phyloP scores from a whole-genome alignment of 352 stramenopile species.

The Phytophthora megakarya region DNA sequence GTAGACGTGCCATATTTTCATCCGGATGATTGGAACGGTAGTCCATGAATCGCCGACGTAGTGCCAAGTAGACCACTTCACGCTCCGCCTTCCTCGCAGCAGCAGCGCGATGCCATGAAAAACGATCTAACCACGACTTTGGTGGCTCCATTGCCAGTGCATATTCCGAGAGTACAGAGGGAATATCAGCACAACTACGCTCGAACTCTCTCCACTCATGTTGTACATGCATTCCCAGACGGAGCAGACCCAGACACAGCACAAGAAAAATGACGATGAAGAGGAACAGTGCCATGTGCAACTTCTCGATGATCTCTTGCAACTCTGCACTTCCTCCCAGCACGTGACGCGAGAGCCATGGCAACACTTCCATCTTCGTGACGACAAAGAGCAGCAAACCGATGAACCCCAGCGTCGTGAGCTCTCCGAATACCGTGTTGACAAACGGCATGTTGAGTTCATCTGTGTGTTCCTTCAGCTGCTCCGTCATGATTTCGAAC shows the following conservation, averaged over 20 bases:
- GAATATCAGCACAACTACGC: conserved; percentile 54
- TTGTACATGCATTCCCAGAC: conserved; percentile 68
- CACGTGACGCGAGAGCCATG: conserved; percentile 46
- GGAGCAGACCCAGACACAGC: conserved; percentile 63
- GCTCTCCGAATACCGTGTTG: conserved; percentile 69
- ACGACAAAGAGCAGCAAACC: conserved; percentile 63
- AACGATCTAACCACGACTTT: conserved; percentile 36
- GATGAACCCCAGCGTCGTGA: conserved; percentile 80
- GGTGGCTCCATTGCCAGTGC: conserved; percentile 57
- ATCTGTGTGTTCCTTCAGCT: conserved; percentile 56
- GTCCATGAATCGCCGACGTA: conserved; percentile 72
- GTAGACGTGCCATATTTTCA: conserved; percentile 32
- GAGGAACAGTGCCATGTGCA: conserved; percentile 86
- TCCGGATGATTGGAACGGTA: conserved; percentile 76
- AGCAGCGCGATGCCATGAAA: conserved; percentile 38
- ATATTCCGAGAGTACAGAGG: conserved; percentile 63
- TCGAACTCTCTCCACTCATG: conserved; percentile 79
- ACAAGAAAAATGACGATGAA: conserved; percentile 85
- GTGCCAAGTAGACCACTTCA: conserved; percentile 68
- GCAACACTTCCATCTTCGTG: conserved; percentile 66
- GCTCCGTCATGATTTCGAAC: conserved; percentile 55
- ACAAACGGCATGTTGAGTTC: conserved; percentile 78
- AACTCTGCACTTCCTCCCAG: conserved; percentile 53
- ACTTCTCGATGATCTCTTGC: conserved; percentile 72
- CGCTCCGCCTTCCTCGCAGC: conserved; percentile 47